Percentiles rank a stretch among this genome's conserved stretches.
These are phyloP conservation scores for Botryotinia globosa DNA, from an alignment of 2,329 filamentous ascomycete genomes.

Conservation along the genomic window DNA sequence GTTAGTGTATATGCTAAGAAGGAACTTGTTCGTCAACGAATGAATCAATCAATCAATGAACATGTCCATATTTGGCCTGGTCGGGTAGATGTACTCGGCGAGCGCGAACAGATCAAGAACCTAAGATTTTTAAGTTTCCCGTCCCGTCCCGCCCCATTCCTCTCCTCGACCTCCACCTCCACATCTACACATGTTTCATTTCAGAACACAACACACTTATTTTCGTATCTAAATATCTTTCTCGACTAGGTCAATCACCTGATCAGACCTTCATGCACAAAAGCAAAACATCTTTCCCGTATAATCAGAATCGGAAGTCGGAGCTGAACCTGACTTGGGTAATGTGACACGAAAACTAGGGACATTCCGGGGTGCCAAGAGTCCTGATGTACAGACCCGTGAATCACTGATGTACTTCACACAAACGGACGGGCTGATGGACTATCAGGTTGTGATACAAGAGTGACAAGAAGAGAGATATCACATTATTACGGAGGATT, in stretches of 20 bases:
- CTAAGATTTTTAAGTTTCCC: neutral
- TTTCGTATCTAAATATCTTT: neutral
- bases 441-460: neutral
- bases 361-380: neutral
- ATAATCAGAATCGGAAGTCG: neutral
- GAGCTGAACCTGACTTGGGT: neutral
- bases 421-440: neutral
- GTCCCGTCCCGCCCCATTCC: neutral
- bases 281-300: neutral
- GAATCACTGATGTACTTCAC: neutral
- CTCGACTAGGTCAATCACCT: neutral
- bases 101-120: neutral
- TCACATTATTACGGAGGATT: neutral
- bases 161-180: neutral
- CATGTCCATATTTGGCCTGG: neutral
- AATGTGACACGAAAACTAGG: neutral
- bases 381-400: neutral
- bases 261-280: neutral
- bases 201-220: neutral
- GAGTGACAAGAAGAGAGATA: neutral
- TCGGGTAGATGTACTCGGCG: neutral
- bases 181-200: neutral
- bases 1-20: neutral
- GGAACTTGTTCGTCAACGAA: neutral
- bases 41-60: neutral